These are phyloP conservation scores for Pythium insidiosum DNA, from an alignment of 352 stramenopile species.

Conservation along the genomic window DNA sequence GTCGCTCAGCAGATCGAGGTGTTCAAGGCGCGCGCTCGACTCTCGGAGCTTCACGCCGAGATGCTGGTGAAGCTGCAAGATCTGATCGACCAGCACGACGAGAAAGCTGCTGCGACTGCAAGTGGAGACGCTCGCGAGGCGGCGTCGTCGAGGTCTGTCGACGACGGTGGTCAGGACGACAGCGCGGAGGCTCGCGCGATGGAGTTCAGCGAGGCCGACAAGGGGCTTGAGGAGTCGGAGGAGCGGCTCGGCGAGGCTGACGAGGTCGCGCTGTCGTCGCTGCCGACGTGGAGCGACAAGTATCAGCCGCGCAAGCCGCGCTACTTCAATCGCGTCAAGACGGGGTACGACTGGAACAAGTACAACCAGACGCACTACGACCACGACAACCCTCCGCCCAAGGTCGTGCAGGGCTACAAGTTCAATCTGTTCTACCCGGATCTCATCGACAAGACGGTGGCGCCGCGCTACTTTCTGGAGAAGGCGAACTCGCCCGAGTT, in stretches of 20 bases:
- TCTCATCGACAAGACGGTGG: conserved; percentile 95
- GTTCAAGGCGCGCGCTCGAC: conserved; percentile 81
- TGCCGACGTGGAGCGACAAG: conserved; percentile 93
- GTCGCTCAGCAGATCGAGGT: conserved; percentile 91
- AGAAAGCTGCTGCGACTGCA: conserved; percentile 20
- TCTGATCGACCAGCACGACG: conserved; percentile 84
- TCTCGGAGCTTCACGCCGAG: conserved; percentile 90
- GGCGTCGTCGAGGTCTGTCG: background rate
- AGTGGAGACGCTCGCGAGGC: background rate
- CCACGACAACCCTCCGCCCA: conserved; percentile 98
- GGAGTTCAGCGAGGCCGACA: conserved; percentile 47
- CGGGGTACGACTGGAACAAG: conserved; percentile 99
- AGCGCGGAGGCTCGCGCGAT: conserved; percentile 60
- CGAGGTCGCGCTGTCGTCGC: conserved; percentile 75
- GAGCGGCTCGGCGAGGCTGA: conserved; percentile 86
- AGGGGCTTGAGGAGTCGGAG: conserved; percentile 58
- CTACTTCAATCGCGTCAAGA: conserved; percentile 99
- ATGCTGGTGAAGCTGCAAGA: conserved; percentile 92
- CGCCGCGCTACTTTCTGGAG: conserved; percentile 95
- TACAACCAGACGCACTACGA: conserved; percentile 99
- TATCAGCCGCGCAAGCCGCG: conserved; percentile 96
- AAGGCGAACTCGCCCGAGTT: conserved; percentile 90
- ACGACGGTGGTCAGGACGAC: conserved; percentile 24
- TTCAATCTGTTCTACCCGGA: conserved; percentile 99
- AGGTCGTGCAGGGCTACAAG: conserved; percentile 99